A percentile compares a stretch with the other conserved stretches of the same genome.
Conservation (phyloP, 1,284 basidiomycete species). For the Trametes pubescens region DNA sequence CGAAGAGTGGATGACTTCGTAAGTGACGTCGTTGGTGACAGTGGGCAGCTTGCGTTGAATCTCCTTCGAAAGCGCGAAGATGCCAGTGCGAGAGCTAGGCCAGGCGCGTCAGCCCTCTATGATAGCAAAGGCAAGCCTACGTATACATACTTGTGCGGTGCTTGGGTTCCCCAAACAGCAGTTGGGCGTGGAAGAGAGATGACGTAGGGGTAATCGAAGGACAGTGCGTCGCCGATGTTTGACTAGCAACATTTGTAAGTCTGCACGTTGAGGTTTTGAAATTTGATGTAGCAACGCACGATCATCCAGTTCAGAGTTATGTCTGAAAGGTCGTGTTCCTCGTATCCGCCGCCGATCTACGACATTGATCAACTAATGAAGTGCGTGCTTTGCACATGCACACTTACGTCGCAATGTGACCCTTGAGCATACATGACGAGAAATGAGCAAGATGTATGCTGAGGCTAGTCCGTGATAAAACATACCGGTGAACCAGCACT, state of each 20-base stretch:
- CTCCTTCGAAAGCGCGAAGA: conserved; percentile 55
- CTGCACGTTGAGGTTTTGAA: no score
- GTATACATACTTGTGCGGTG: conserved; percentile 62
- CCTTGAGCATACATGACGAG: background rate
- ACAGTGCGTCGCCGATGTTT: conserved; percentile 61
- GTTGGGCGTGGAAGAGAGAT: conserved; percentile 57
- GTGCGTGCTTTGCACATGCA: conserved; percentile 27
- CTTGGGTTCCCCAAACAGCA: conserved; percentile 65
- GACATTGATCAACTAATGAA: background rate
- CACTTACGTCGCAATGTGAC: conserved; percentile 15
- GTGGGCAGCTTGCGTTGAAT: conserved; percentile 60
- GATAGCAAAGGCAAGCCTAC: conserved; percentile 8
- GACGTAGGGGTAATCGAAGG: conserved; percentile 64
- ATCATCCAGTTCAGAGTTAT: conserved; percentile 74
- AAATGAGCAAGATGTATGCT: background rate
- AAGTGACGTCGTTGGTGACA: conserved; percentile 53
- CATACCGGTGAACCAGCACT: conserved; percentile 77
- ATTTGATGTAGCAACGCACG: conserved; percentile 45
- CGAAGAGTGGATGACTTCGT: conserved; percentile 69
- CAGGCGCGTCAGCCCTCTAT: conserved; percentile 9
- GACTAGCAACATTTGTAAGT: conserved; percentile 48
- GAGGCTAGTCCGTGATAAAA: conserved; percentile 1
- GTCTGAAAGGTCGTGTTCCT: conserved; percentile 72
- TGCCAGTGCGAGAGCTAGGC: conserved; percentile 58
- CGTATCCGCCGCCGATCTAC: conserved; percentile 74